Base-by-base conservation (phyloP, 1,139 yeast genomes). In the Pichia sp. region DNA sequence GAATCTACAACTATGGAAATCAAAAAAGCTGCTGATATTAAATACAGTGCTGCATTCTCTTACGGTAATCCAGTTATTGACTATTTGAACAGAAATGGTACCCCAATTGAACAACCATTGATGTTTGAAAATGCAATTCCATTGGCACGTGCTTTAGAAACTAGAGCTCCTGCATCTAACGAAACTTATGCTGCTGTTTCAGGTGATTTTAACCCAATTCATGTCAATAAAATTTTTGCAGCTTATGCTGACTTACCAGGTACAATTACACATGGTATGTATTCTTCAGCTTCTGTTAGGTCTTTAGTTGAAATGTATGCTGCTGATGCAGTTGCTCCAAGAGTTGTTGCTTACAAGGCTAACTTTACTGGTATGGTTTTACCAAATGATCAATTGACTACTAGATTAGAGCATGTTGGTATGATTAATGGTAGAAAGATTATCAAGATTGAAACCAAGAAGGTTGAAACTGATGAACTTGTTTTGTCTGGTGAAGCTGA, bases 391-490 rank as follows among this genome's bases (percentile, higher is more conserved):
- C 80, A 76, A 48, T 76, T 91, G 59, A 80, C 82, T 55, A 89
- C 96, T 36, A 79, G 81, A 53, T 76, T 91, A 60, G 95, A 89
- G 68, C 98, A 93, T 58, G 77, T 85, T 64, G 98, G 98, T 69
- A 91, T 91, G 99, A 86, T 91, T 60, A 91, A 89, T 59, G 99
- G 99, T 62, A 86, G 98, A 71, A 93, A 91, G 79, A 84, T 91
- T 59, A 79, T 91, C 61, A 86, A 85, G 72, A 88, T 91, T 54
- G 93, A 84, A 66, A 84, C 95, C 49, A 76, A 74, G 67, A 86
- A 86, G 66, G 78, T 77, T 52, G 89, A 83, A 57, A 79, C 91
- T 44, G 85, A 76, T 42, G 73, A 75, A 48, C 68, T 77, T 34
- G 98, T 93, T 19, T 73, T 91, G 57, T 63, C 74, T 42, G 99